These are phyloP conservation scores for Sextonia rubra DNA, from an alignment of 164 flowering plant genomes.

Conservation along the genomic window DNA sequence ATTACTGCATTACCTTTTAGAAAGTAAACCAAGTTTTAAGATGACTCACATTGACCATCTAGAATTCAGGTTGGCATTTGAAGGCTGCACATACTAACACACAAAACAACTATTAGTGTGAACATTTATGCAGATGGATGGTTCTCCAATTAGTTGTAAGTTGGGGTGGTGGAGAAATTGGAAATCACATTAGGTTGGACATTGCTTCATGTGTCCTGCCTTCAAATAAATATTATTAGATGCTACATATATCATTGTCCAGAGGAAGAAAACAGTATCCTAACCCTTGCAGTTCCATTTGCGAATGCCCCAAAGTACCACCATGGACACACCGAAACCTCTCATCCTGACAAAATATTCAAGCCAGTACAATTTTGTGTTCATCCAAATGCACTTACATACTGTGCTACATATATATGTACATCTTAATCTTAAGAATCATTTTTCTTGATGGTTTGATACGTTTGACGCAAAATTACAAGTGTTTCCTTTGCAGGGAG, in stretches of 20 bases:
- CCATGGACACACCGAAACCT: background rate
- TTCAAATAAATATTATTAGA: background rate
- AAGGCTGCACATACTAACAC: background rate
- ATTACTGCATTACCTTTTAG: background rate
- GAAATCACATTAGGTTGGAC: background rate
- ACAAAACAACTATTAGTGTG: background rate
- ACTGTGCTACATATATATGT: background rate
- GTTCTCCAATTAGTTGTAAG: too few relatives aligned
- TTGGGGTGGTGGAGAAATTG: background rate
- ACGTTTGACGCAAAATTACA: background rate
- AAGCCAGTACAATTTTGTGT: too few relatives aligned
- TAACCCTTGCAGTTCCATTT: background rate
- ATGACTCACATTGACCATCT: background rate
- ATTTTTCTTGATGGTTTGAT: background rate
- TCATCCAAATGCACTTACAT: background rate
- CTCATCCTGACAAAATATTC: background rate
- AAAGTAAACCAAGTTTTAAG: background rate
- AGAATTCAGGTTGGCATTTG: background rate
- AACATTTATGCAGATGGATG: background rate
- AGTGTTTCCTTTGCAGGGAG: conserved; percentile 33
- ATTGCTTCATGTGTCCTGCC: background rate
- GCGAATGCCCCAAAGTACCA: background rate
- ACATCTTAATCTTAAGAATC: too few relatives aligned
- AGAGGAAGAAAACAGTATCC: background rate
- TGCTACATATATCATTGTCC: background rate